Conservation (phyloP, 176 grass and related monocot genomes). For the Oryza glumipatula region DNA sequence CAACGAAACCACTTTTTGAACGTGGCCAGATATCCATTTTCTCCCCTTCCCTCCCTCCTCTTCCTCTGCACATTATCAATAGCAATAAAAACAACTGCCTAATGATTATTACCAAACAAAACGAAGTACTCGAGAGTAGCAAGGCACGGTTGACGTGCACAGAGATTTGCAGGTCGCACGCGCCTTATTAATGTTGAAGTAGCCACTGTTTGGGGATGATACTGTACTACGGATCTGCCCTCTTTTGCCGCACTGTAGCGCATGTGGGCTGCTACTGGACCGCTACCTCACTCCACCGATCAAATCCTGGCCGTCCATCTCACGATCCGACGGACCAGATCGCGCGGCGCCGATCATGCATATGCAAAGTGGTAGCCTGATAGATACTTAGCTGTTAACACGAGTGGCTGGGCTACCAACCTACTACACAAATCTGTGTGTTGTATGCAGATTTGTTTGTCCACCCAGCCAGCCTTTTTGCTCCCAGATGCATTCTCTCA, state of each 20-base stretch:
- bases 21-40: too few relatives aligned
- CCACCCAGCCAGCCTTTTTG: not conserved
- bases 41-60: too few relatives aligned
- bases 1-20: too few relatives aligned
- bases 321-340: not conserved
- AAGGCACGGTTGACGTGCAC: not conserved
- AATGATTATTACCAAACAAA: too few relatives aligned
- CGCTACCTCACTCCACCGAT: not conserved
- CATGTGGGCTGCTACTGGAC: not conserved
- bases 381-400: not conserved
- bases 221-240: not conserved
- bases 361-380: too few relatives aligned
- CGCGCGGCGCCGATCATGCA: not conserved
- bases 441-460: not conserved
- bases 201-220: not conserved
- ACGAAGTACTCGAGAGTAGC: too few relatives aligned
- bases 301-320: not conserved
- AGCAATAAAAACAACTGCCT: too few relatives aligned
- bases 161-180: not conserved
- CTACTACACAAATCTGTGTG: not conserved
- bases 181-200: not conserved
- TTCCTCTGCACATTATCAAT: too few relatives aligned
- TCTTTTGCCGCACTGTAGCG: not conserved
- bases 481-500: not conserved
- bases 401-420: not conserved